Percentiles rank a stretch among this genome's conserved stretches.
Conservation (phyloP, 169 alveolate genomes). For the Eimeria sp. region DNA sequence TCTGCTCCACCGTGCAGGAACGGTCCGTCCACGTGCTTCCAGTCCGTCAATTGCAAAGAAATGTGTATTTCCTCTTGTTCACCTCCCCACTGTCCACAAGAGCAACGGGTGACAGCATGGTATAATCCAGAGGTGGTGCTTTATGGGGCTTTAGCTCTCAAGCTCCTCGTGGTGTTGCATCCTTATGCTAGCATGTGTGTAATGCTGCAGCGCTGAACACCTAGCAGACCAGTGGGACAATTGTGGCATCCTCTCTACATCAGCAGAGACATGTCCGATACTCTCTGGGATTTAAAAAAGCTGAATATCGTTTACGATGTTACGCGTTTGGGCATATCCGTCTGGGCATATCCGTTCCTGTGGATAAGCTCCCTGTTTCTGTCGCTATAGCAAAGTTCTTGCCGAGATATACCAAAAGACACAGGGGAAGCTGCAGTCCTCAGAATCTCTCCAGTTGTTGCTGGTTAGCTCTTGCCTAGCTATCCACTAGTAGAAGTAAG, state of each 20-base stretch:
- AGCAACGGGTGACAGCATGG: neutral
- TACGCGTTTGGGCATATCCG: too few relatives aligned
- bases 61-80: neutral
- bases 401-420: neutral
- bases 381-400: neutral
- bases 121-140: neutral
- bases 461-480: neutral
- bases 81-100: neutral
- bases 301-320: neutral
- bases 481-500: neutral
- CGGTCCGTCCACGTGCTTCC: neutral
- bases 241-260: neutral
- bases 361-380: neutral
- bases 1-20: neutral
- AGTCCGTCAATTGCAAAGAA: neutral
- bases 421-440: neutral
- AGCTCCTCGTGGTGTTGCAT: neutral
- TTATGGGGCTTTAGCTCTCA: neutral
- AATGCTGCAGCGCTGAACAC: neutral
- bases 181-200: neutral
- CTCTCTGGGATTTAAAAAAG: neutral
- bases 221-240: neutral
- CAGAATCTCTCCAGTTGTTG: neutral
- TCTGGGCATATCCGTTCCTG: too few relatives aligned
- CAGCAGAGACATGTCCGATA: neutral